These are phyloP conservation scores for Cenchrus fungigraminus DNA, from an alignment of 176 grass and related monocot genomes.

Conservation along the genomic window DNA sequence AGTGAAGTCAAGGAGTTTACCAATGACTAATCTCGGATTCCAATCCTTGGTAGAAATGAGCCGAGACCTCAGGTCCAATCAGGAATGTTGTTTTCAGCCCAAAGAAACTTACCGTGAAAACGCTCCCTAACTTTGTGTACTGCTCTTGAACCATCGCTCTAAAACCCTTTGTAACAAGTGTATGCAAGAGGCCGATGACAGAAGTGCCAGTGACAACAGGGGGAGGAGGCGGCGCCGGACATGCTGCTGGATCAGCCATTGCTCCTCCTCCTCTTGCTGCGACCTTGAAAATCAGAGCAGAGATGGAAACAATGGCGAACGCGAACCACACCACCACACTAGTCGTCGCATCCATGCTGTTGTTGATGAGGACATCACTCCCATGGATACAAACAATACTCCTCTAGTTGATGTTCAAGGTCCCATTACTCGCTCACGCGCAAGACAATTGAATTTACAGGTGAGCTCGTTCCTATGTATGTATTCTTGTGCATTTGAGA, in stretches of 20 bases:
- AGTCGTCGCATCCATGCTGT: background rate
- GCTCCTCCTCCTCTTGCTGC: background rate
- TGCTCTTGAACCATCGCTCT: conserved; percentile 22
- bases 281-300: background rate
- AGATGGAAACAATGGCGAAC: background rate
- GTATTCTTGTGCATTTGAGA: too few species aligned
- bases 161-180: conserved; percentile 36
- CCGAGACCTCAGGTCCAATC: conserved; percentile 46
- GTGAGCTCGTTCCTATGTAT: too few species aligned
- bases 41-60: conserved; percentile 27
- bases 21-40: conserved; percentile 7
- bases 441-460: too few species aligned
- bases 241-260: background rate
- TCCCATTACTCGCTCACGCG: too few species aligned
- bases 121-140: conserved; percentile 47
- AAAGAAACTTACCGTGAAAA: conserved; percentile 46
- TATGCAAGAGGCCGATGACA: conserved; percentile 17
- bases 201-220: conserved; percentile 17
- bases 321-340: background rate
- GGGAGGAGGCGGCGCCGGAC: conserved; percentile 5
- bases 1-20: background rate
- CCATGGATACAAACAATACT: too few species aligned
- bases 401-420: too few species aligned
- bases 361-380: too few species aligned
- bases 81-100: conserved; percentile 38